A percentile compares a stretch with the other conserved stretches of the same genome.
These are phyloP conservation scores for Sutorius eximius DNA, from an alignment of 1,284 basidiomycete genomes.

Conservation along the genomic window DNA sequence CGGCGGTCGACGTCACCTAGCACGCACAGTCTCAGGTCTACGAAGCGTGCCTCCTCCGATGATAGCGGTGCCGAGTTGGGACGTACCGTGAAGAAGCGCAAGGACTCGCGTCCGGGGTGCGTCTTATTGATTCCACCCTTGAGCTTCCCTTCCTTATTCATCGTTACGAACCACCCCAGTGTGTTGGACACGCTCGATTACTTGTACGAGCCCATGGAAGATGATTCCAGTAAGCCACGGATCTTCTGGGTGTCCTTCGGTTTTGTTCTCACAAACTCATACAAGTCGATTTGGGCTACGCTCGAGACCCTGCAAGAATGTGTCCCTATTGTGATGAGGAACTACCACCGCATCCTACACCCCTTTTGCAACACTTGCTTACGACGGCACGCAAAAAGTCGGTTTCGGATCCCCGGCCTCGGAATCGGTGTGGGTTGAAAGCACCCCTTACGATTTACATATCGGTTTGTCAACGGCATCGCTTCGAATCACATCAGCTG, in stretches of 20 bases:
- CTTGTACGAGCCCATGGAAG: constrained; percentile 22
- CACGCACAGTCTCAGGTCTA: constrained; percentile 17
- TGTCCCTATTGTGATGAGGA: constrained; percentile 78
- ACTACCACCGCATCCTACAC: constrained; percentile 62
- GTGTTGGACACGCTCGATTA: constrained; percentile 15
- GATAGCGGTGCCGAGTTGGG: constrained; percentile 32
- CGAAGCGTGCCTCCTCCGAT: constrained; percentile 42
- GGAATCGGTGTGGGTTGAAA: constrained; percentile 67
- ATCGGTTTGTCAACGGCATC: constrained; percentile 71
- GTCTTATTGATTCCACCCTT: constrained; percentile 9
- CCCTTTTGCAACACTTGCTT: constrained; percentile 57
- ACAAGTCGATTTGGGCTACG: constrained; percentile 21
- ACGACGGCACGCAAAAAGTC: constrained; percentile 52
- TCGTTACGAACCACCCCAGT: constrained; percentile 3
- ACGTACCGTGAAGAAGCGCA: constrained; percentile 38
- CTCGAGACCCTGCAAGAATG: constrained; percentile 60
- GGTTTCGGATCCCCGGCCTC: constrained; percentile 56
- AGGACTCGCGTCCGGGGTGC: constrained; percentile 28
- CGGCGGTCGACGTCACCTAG: constrained; percentile 23
- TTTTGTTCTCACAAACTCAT: constrained; percentile 6
- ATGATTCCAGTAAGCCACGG: constrained; percentile 30
- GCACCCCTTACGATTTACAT: constrained; percentile 64
- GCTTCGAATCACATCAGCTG: constrained; percentile 67
- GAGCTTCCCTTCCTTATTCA: not conserved
- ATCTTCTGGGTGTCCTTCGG: not conserved